phyloP scores from a whole-genome alignment of 139 green algal species.

The Auxenochlorella pyrenoidosa region DNA sequence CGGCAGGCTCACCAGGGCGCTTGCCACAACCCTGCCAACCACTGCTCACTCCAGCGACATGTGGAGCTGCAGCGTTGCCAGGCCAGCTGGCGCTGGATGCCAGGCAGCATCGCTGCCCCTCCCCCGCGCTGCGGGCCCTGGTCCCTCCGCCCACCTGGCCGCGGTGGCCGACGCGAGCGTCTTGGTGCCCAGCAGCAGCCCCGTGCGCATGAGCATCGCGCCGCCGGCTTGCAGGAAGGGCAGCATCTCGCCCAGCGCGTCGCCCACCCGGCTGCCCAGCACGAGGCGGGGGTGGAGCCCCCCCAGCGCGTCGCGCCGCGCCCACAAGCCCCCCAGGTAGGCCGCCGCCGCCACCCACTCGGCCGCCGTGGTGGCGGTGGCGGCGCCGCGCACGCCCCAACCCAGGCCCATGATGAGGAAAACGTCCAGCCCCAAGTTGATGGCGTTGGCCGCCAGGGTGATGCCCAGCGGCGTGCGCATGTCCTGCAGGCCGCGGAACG shows the following conservation, averaged over 20 bases:
- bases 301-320: slow-evolving; percentile 43
- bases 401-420: slow-evolving; percentile 51
- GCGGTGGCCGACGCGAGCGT: slow-evolving; percentile 73
- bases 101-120: too few species aligned
- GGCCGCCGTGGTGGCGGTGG: slow-evolving; percentile 52
- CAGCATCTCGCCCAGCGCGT: slow-evolving; percentile 30
- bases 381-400: slow-evolving; percentile 66
- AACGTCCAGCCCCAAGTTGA: slow-evolving; percentile 73
- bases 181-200: slow-evolving; percentile 75
- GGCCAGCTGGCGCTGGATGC: too few species aligned
- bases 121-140: too few species aligned
- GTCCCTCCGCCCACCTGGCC: slow-evolving; percentile 36
- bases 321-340: slow-evolving; percentile 59
- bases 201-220: slow-evolving; percentile 74
- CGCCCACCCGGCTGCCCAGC: neutral
- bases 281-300: slow-evolving; percentile 19
- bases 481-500: slow-evolving; percentile 79
- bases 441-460: slow-evolving; percentile 65
- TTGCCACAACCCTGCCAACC: too few species aligned
- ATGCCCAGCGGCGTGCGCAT: slow-evolving; percentile 76
- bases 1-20: too few species aligned
- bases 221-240: slow-evolving; percentile 62
- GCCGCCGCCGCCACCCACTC: slow-evolving; percentile 65
- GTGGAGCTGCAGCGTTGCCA: too few species aligned
- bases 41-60: too few species aligned